phyloP scores from a whole-genome alignment of 1,139 yeast genomes.

The Debaryomycetaceae sp. region DNA sequence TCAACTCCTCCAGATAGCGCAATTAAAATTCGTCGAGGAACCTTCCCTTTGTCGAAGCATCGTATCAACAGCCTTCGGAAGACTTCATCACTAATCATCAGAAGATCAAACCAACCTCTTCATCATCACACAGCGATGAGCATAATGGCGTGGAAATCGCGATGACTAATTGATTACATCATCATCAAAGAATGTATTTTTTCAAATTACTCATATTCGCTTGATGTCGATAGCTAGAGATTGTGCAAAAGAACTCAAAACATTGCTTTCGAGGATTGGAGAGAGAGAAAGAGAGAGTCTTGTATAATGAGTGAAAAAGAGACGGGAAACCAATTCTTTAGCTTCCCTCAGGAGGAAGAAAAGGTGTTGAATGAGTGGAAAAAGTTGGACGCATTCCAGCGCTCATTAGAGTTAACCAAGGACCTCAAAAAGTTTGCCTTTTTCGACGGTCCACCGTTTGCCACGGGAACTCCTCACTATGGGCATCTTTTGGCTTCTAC shows the following conservation, averaged over 20 bases:
- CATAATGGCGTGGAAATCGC: background rate
- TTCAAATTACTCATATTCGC: background rate
- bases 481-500: slow-evolving; percentile 97
- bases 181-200: background rate
- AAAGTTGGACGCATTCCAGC: slow-evolving; percentile 88
- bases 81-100: slow-evolving; percentile 9
- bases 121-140: background rate
- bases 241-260: background rate
- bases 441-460: slow-evolving; percentile 99
- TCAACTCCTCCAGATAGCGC: slow-evolving; percentile 85
- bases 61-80: slow-evolving; percentile 11
- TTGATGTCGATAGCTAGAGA: background rate
- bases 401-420: slow-evolving; percentile 76
- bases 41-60: slow-evolving; percentile 8
- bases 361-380: slow-evolving; percentile 78
- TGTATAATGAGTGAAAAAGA: slow-evolving; percentile 30
- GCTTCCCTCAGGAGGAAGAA: slow-evolving; percentile 88
- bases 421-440: slow-evolving; percentile 87
- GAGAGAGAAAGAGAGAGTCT: background rate
- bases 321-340: slow-evolving; percentile 31
- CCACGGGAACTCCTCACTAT: slow-evolving; percentile 98
- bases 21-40: slow-evolving; percentile 17
- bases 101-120: background rate
- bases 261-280: background rate
- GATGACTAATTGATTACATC: slow-evolving; percentile 1